Percentiles rank a stretch among this genome's conserved stretches.
Evolutionary conservation across 202 grass and related monocot species (phyloP).

Genomic region (Sporobolus alterniflorus): DNA sequence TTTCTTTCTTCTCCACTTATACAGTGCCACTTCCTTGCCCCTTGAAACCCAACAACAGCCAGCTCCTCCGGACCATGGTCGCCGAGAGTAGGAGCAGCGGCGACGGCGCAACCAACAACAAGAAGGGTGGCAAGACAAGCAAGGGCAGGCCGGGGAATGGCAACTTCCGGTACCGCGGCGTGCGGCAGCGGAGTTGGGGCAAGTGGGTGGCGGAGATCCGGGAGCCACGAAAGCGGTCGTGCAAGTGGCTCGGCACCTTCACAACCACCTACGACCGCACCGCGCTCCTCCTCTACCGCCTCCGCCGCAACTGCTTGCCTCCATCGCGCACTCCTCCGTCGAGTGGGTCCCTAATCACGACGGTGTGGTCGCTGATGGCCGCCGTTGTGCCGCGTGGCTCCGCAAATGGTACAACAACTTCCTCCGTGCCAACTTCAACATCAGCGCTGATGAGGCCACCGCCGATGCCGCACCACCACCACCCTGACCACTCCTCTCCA

Average conservation of each 20-base stretch:
- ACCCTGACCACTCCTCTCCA: neutral
- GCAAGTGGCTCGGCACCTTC: slow-evolving; percentile 99
- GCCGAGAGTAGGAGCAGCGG: too few species aligned
- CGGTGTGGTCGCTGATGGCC: neutral
- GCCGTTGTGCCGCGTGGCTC: slow-evolving; percentile 1
- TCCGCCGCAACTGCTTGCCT: neutral
- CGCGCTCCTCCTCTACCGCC: slow-evolving; percentile 73
- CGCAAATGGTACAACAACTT: slow-evolving; percentile 70
- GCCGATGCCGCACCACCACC: neutral
- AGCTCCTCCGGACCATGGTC: neutral
- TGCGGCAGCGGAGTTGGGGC: slow-evolving; percentile 93
- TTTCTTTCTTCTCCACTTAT: too few species aligned
- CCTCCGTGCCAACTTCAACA: slow-evolving; percentile 62
- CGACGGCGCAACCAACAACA: neutral
- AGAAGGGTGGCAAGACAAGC: slow-evolving; percentile 38
- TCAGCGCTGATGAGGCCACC: slow-evolving; percentile 29
- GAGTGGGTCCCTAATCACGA: slow-evolving; percentile 66
- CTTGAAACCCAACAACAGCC: slow-evolving; percentile 30
- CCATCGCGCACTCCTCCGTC: slow-evolving; percentile 30
- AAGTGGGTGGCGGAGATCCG: slow-evolving; percentile 99
- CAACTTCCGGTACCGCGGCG: slow-evolving; percentile 92
- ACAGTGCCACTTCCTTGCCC: slow-evolving; percentile 18
- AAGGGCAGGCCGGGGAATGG: slow-evolving; percentile 88
- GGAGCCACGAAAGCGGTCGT: slow-evolving; percentile 81
- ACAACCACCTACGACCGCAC: slow-evolving; percentile 90